phyloP scores from a whole-genome alignment of 768 basidiomycete genomes.

The Lactarius sanguifluus region DNA sequence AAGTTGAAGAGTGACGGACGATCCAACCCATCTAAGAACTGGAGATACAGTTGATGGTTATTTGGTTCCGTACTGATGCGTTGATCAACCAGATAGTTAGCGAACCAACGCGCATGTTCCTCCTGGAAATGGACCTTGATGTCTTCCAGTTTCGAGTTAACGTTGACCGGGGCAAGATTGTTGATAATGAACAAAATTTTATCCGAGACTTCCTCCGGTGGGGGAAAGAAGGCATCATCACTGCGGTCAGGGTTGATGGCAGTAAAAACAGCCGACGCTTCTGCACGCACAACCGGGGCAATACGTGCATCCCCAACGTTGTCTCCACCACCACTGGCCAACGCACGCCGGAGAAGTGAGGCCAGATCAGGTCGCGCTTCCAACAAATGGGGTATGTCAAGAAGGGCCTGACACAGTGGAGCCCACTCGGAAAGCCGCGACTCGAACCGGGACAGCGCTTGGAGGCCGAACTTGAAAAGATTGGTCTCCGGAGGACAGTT shows the following conservation, averaged over 20 bases:
- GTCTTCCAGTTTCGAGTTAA: slow-evolving; percentile 82
- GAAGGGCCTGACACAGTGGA: slow-evolving; percentile 83
- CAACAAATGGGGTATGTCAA: slow-evolving; percentile 82
- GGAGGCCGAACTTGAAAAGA: slow-evolving; percentile 92
- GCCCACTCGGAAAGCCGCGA: slow-evolving; percentile 88
- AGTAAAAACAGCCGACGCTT: slow-evolving; percentile 62
- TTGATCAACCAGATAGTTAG: slow-evolving; percentile 95
- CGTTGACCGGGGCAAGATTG: slow-evolving; percentile 93
- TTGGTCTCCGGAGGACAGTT: slow-evolving; percentile 89
- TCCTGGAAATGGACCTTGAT: slow-evolving; percentile 85
- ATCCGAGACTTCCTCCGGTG: slow-evolving; percentile 87
- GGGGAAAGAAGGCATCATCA: slow-evolving; percentile 61
- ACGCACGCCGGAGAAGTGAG: slow-evolving; percentile 65
- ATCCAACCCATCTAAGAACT: slow-evolving; percentile 85
- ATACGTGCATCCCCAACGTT: slow-evolving; percentile 39
- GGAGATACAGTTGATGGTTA: slow-evolving; percentile 93
- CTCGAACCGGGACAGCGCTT: slow-evolving; percentile 88
- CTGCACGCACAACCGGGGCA: slow-evolving; percentile 35
- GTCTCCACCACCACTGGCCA: slow-evolving; percentile 54
- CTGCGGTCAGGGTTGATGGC: slow-evolving; percentile 73
- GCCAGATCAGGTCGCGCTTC: slow-evolving; percentile 84
- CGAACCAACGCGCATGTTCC: slow-evolving; percentile 90
- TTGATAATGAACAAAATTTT: slow-evolving; percentile 97
- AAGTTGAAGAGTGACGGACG: slow-evolving; percentile 64
- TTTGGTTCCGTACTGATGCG: slow-evolving; percentile 95